Evolutionary conservation across 805 yeast species (phyloP), one percentile per base, ranked within the genome.

Genomic region (Candida nonsorbophila): DNA sequence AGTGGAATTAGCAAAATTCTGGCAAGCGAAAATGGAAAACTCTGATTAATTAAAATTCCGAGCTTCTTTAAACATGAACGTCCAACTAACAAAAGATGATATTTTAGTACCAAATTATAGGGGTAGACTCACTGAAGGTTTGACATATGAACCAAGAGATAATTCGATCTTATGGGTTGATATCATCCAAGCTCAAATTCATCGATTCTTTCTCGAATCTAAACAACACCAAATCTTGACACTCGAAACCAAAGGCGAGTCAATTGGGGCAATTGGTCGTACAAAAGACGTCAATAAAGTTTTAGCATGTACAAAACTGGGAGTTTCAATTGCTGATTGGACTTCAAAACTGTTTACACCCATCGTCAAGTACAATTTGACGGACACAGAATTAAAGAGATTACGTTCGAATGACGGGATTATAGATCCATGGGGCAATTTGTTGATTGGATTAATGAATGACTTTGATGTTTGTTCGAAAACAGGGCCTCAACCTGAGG

Each of bases 391-490:
- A 10, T 18, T 25, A 5, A n/a, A n/a, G n/a, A 40, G 57, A 21
- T 43, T 59, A 29, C 44, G 69, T 14, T 80, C 92, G 23, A 87
- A 87, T 46, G 97, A 87, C 49, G 95, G 96, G 0, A 71, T 74
- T 25, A 72, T 86, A 22, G 87, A 84, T 36, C 80, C 84, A 3
- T 60, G 73, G 45, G 95, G 95, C 1, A 69, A 79, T 37, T 69
- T 86, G 28, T 80, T 84, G 72, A 74, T 84, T 28, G 95, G 96
- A 1, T 66, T 88, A 13, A 87, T 87, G 94, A 66, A 67, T 14
- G 76, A 75, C 34, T 75, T 74, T 41, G 56, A 52, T 5, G 25
- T 41, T n/a, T 13, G 31, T 49, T 7, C 27, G 28, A 10, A 34
- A 35, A 10, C 65, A 60, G 10, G 47, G 53, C 15, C 55, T 51